Percentiles rank a stretch among this genome's conserved stretches.
phyloP scores from a whole-genome alignment of 345 rosid genomes.

The Pistacia atlantica region DNA sequence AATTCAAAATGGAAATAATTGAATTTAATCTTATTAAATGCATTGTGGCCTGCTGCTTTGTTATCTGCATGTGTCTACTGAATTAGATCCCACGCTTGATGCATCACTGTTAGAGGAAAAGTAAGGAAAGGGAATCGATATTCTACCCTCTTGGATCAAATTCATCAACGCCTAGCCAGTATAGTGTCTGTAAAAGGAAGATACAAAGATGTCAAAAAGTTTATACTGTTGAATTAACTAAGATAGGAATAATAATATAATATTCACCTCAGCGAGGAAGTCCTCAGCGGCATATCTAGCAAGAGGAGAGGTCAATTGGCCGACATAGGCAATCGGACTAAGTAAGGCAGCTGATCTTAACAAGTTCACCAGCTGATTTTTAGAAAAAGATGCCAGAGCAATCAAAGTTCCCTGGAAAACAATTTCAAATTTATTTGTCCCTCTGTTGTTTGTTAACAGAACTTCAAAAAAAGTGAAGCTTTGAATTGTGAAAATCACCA shows the following conservation, averaged over 20 bases:
- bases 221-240: background rate
- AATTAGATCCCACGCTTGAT: background rate
- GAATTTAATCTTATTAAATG: background rate
- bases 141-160: constrained; percentile 47
- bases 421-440: background rate
- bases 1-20: background rate
- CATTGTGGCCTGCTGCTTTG: background rate
- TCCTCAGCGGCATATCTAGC: constrained; percentile 35
- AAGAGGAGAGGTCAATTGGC: constrained; percentile 44
- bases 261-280: constrained; percentile 45
- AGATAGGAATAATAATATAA: background rate
- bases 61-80: no score
- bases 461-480: background rate
- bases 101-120: background rate
- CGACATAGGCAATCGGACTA: constrained; percentile 48
- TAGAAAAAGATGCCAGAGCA: constrained; percentile 54
- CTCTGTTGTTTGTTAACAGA: background rate
- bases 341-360: constrained; percentile 58
- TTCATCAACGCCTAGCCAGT: constrained; percentile 40
- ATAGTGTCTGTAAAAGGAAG: constrained; percentile 36
- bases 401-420: constrained; percentile 48
- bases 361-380: constrained; percentile 34
- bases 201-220: constrained; percentile 1
- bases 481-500: constrained; percentile 25
- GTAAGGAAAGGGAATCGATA: background rate